A percentile compares a stretch with the other conserved stretches of the same genome.
Evolutionary conservation across 2,329 filamentous ascomycete genomes (phyloP).

Genomic region (Trichoderma sp.): DNA sequence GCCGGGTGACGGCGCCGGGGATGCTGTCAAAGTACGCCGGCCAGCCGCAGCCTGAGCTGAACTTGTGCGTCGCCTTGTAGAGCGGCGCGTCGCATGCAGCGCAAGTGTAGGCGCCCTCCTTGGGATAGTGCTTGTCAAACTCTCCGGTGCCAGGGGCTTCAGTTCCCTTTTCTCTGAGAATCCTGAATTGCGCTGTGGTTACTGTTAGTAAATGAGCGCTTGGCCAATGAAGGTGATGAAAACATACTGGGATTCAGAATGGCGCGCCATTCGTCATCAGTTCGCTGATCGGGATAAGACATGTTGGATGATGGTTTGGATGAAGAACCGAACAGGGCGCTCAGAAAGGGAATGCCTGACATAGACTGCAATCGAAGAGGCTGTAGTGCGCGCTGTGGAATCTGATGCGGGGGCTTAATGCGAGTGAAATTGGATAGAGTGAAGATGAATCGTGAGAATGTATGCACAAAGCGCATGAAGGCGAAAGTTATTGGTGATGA

Average conservation of each 20-base stretch:
- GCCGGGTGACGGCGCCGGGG: slow-evolving; percentile 83
- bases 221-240: not conserved
- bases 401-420: slow-evolving; percentile 38
- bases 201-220: slow-evolving; percentile 23
- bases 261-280: slow-evolving; percentile 84
- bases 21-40: slow-evolving; percentile 97
- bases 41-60: slow-evolving; percentile 96
- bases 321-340: slow-evolving; percentile 71
- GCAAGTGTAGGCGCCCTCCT: slow-evolving; percentile 80
- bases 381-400: slow-evolving; percentile 32
- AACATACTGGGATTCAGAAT: slow-evolving; percentile 65
- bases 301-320: slow-evolving; percentile 54
- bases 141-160: slow-evolving; percentile 79
- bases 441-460: slow-evolving; percentile 53
- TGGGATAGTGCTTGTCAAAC: slow-evolving; percentile 84
- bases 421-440: slow-evolving; percentile 52
- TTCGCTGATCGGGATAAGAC: slow-evolving; percentile 80
- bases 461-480: slow-evolving; percentile 56
- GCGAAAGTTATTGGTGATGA: slow-evolving; percentile 19
- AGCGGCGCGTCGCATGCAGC: slow-evolving; percentile 84
- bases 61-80: slow-evolving; percentile 93
- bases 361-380: slow-evolving; percentile 58
- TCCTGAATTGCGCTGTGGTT: slow-evolving; percentile 83
- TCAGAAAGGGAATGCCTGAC: slow-evolving; percentile 77
- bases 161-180: slow-evolving; percentile 90